These are phyloP conservation scores for Amesomyces nigricolor DNA, from an alignment of 2,329 filamentous ascomycete genomes.

Conservation along the genomic window DNA sequence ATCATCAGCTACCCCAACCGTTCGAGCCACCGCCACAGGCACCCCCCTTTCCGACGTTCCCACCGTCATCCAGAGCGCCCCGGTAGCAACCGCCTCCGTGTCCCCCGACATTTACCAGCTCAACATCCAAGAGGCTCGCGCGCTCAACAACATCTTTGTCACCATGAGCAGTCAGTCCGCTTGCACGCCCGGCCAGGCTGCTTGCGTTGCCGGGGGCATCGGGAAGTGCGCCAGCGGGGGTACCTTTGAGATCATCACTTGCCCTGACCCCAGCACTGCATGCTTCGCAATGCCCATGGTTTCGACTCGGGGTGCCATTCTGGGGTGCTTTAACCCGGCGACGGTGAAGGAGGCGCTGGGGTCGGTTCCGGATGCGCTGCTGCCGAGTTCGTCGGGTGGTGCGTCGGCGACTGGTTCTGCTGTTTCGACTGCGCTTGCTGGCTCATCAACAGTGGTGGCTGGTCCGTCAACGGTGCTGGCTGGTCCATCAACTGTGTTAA, in stretches of 20 bases:
- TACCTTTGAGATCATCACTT: slow-evolving; percentile 40
- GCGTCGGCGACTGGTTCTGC: neutral
- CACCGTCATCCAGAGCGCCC: slow-evolving; percentile 34
- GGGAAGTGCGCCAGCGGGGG: slow-evolving; percentile 41
- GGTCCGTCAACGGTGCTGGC: neutral
- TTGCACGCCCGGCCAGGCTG: slow-evolving; percentile 43
- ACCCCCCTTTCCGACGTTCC: slow-evolving; percentile 37
- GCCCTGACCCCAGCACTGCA: slow-evolving; percentile 26
- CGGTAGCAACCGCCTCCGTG: slow-evolving; percentile 35
- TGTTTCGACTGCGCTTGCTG: neutral
- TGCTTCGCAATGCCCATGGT: slow-evolving; percentile 54
- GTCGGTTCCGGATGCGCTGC: slow-evolving; percentile 7
- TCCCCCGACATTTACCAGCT: slow-evolving; percentile 37
- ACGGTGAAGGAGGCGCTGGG: slow-evolving; percentile 42
- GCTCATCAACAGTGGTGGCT: neutral
- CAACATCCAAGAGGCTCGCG: slow-evolving; percentile 41
- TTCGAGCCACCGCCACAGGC: slow-evolving; percentile 33
- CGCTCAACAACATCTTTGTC: slow-evolving; percentile 45
- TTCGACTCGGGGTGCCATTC: slow-evolving; percentile 40
- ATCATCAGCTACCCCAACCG: slow-evolving; percentile 8
- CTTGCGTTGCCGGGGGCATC: slow-evolving; percentile 47
- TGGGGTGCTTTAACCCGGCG: slow-evolving; percentile 42
- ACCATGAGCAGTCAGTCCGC: slow-evolving; percentile 40
- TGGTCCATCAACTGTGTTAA: neutral
- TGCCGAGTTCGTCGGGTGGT: neutral